Conservation (phyloP, 78 protist species). For the Dictyostelium capitatum region DNA sequence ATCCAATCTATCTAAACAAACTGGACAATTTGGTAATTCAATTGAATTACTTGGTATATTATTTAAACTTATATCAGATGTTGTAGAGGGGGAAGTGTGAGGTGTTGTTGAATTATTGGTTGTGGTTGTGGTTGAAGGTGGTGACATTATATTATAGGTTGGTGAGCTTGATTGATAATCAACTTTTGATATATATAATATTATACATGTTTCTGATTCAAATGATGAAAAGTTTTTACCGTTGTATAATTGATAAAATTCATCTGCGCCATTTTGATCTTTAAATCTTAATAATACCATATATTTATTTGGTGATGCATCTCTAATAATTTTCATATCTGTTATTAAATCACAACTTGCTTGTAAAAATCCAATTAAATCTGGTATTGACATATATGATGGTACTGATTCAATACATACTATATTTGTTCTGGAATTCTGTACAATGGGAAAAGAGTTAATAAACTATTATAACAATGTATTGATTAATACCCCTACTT, state of each 20-base stretch:
- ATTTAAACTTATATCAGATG: neutral
- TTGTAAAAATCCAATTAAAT: constrained; percentile 54
- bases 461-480: too few relatives aligned
- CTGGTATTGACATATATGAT: constrained; percentile 77
- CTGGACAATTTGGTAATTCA: constrained; percentile 96
- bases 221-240: constrained; percentile 85
- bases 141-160: constrained; percentile 74
- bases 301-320: constrained; percentile 86
- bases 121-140: too few relatives aligned
- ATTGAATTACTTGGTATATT: neutral
- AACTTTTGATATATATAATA: constrained; percentile 52
- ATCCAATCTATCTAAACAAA: constrained; percentile 93
- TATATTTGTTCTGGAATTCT: constrained; percentile 55
- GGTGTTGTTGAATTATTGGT: too few relatives aligned
- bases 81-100: too few relatives aligned
- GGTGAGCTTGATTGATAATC: constrained; percentile 41
- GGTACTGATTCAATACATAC: constrained; percentile 78
- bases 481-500: neutral
- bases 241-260: constrained; percentile 79
- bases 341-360: constrained; percentile 3
- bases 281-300: constrained; percentile 78
- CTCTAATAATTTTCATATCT: constrained; percentile 78
- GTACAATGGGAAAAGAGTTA: neutral
- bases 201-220: constrained; percentile 79
- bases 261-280: constrained; percentile 70